Percentiles rank a stretch among this genome's conserved stretches.
Evolutionary conservation across 257 asterid genomes (phyloP).

Genomic region (Jacaranda copaia): DNA sequence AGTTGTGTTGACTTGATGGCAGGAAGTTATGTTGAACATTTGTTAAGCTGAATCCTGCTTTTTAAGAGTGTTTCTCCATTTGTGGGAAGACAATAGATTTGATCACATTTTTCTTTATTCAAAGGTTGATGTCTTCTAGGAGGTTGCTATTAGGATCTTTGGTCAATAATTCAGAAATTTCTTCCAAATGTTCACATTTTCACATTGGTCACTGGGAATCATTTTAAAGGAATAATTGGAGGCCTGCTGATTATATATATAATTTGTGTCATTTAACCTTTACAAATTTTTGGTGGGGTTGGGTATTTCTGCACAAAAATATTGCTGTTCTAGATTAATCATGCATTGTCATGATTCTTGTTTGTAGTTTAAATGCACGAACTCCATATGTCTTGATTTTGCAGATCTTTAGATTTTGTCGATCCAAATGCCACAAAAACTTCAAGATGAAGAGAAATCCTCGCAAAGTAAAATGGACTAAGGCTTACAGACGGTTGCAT

Average conservation of each 20-base stretch:
- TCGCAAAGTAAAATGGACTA: conserved; percentile 92
- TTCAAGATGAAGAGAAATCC: conserved; percentile 98
- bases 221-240: not conserved
- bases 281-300: not conserved
- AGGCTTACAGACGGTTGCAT: conserved; percentile 82
- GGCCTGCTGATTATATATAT: not conserved
- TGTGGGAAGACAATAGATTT: not conserved
- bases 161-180: not conserved
- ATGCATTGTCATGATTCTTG: not conserved
- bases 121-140: not conserved
- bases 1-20: conserved; percentile 6
- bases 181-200: conserved; percentile 19
- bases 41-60: not conserved
- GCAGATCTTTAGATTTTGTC: conserved; percentile 87
- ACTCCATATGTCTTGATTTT: conserved; percentile 15
- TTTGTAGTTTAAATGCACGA: conserved; percentile 21
- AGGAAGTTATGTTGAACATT: not conserved
- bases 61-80: not conserved
- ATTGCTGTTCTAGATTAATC: not conserved
- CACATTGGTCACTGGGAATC: conserved; percentile 5
- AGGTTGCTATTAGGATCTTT: not conserved
- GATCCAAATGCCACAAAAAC: conserved; percentile 92
- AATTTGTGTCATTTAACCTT: not conserved
- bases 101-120: not conserved
- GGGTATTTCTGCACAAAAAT: not conserved